Conservation (phyloP, 768 basidiomycete species). For the Imleria badia region DNA sequence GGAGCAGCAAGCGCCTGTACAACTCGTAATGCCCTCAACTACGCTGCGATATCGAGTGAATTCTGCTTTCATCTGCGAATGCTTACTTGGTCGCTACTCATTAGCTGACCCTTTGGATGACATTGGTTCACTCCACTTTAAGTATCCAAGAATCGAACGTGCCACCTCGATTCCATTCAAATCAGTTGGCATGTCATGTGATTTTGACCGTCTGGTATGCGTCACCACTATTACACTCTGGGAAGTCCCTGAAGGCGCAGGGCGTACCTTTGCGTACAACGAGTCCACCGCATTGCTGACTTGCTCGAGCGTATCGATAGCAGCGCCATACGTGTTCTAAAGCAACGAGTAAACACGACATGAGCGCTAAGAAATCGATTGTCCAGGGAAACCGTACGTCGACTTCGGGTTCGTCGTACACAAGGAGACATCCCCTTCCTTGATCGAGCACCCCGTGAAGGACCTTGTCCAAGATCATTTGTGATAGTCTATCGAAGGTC, state of each 20-base stretch:
- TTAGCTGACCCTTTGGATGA: background rate
- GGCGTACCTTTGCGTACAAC: conserved; percentile 76
- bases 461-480: conserved; percentile 97
- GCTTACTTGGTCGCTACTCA: background rate
- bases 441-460: conserved; percentile 97
- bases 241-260: background rate
- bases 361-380: background rate
- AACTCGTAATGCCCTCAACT: background rate
- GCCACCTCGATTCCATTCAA: background rate
- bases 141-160: background rate
- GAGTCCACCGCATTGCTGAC: conserved; percentile 94
- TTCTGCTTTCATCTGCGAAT: background rate
- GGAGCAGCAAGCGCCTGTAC: background rate
- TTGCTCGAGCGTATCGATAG: conserved; percentile 86
- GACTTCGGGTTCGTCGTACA: conserved; percentile 84
- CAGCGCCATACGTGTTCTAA: conserved; percentile 85
- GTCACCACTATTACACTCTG: background rate
- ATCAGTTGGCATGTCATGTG: conserved; percentile 25
- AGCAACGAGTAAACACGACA: background rate
- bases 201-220: conserved; percentile 42
- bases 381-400: conserved; percentile 60
- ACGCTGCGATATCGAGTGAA: background rate
- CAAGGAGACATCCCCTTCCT: conserved; percentile 84
- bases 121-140: background rate
- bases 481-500: conserved; percentile 63